Conservation (phyloP, 2,329 filamentous ascomycete genomes). For the Ophiognomonia clavigignenti-juglandacearum region DNA sequence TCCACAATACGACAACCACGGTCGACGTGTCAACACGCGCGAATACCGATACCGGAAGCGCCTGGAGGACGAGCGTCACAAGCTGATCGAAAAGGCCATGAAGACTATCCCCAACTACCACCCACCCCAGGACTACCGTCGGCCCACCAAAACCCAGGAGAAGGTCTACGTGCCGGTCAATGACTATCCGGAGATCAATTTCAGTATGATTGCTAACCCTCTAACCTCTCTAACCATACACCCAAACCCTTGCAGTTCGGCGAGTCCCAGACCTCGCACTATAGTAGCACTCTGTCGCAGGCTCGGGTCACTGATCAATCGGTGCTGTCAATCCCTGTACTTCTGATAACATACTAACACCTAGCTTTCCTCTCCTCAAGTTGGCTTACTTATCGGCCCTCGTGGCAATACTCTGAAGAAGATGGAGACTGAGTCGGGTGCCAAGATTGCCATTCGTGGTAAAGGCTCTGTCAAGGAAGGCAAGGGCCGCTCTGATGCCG, state of each 20-base stretch:
- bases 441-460: slow-evolving; percentile 98
- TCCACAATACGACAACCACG: slow-evolving; percentile 98
- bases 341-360: slow-evolving; percentile 71
- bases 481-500: slow-evolving; percentile 97
- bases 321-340: slow-evolving; percentile 30
- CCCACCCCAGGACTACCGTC: slow-evolving; percentile 95
- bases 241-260: slow-evolving; percentile 39
- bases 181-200: slow-evolving; percentile 99
- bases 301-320: slow-evolving; percentile 30
- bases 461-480: slow-evolving; percentile 99
- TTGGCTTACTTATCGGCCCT: slow-evolving; percentile 99
- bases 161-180: slow-evolving; percentile 99
- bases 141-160: slow-evolving; percentile 99
- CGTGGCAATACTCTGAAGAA: slow-evolving; percentile 99
- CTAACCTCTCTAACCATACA: slow-evolving; percentile 68
- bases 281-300: slow-evolving; percentile 24
- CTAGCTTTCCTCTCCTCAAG: slow-evolving; percentile 82
- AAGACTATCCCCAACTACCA: slow-evolving; percentile 99
- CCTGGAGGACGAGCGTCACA: slow-evolving; percentile 97
- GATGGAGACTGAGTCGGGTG: slow-evolving; percentile 95
- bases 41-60: slow-evolving; percentile 98
- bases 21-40: slow-evolving; percentile 97
- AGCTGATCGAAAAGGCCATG: slow-evolving; percentile 98
- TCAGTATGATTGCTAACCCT: slow-evolving; percentile 99
- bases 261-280: slow-evolving; percentile 32